Evolutionary conservation across 2,329 filamentous ascomycete genomes (phyloP).

Genomic region (Pseudocercospora ulei): DNA sequence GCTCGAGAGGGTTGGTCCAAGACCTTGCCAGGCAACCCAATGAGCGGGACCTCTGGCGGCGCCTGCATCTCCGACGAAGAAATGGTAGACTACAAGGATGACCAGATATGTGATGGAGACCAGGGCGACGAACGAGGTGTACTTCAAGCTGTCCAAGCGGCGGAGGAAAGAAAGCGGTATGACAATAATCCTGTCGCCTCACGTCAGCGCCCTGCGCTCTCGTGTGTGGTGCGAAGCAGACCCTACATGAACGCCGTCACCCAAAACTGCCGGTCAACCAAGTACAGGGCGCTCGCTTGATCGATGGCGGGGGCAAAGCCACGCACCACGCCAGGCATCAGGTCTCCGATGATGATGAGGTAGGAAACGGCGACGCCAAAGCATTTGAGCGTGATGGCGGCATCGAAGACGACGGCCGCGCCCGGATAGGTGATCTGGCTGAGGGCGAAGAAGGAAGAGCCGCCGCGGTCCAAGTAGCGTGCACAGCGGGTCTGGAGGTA

Average conservation of each 20-base stretch:
- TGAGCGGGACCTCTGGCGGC: slow-evolving; percentile 64
- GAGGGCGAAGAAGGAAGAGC: slow-evolving; percentile 87
- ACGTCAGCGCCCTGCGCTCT: slow-evolving; percentile 7
- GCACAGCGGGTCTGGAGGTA: slow-evolving; percentile 92
- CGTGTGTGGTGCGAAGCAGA: slow-evolving; percentile 1
- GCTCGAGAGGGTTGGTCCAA: slow-evolving; percentile 68
- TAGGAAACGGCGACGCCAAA: slow-evolving; percentile 97
- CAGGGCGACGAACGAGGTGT: slow-evolving; percentile 84
- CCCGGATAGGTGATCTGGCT: slow-evolving; percentile 96
- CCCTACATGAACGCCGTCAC: slow-evolving; percentile 87
- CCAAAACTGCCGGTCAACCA: slow-evolving; percentile 91
- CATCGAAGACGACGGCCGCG: slow-evolving; percentile 87
- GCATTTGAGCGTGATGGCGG: slow-evolving; percentile 92
- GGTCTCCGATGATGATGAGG: slow-evolving; percentile 93
- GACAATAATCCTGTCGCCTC: slow-evolving; percentile 59
- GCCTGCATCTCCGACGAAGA: slow-evolving; percentile 64
- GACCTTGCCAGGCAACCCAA: slow-evolving; percentile 66
- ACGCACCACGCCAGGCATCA: slow-evolving; percentile 88
- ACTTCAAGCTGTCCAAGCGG: slow-evolving; percentile 88
- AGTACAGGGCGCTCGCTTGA: slow-evolving; percentile 55
- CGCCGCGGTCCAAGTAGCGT: slow-evolving; percentile 80
- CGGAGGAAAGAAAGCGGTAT: slow-evolving; percentile 90
- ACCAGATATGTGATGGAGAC: slow-evolving; percentile 92
- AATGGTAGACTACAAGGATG: slow-evolving; percentile 87
- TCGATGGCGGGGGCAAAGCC: slow-evolving; percentile 55